Evolutionary conservation across 805 yeast genomes (phyloP).

Genomic region (Spathaspora arborariae): DNA sequence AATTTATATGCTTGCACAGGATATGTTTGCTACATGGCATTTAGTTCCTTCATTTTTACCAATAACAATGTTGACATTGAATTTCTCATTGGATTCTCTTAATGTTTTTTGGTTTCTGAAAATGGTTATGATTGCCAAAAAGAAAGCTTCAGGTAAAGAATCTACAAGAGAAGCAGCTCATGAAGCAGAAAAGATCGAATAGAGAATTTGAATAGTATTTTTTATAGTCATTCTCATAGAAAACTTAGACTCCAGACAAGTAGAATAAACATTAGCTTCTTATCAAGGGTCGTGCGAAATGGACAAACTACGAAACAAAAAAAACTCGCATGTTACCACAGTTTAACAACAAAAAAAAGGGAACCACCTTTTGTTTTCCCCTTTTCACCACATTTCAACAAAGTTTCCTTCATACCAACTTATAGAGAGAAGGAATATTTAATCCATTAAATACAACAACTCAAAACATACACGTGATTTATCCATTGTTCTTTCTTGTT

Average conservation of each 20-base stretch:
- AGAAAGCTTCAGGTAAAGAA: constrained; percentile 30
- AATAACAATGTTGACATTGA: constrained; percentile 48
- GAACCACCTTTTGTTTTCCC: not conserved
- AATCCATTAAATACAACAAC: not conserved
- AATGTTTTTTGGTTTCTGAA: constrained; percentile 85
- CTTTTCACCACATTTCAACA: not conserved
- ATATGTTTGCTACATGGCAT: constrained; percentile 43
- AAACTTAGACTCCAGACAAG: not conserved
- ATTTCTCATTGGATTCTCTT: constrained; percentile 59
- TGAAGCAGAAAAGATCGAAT: constrained; percentile 16
- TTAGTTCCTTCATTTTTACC: constrained; percentile 48
- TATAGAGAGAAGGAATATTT: not conserved
- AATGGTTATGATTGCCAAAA: constrained; percentile 74
- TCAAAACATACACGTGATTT: not conserved
- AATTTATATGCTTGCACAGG: constrained; percentile 46
- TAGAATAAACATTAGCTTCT: not conserved
- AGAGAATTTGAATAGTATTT: too few relatives aligned
- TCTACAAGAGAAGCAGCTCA: constrained; percentile 14
- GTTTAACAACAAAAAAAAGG: not conserved
- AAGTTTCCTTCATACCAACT: not conserved
- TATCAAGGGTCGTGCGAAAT: not conserved
- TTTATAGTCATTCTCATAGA: too few relatives aligned
- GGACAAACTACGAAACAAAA: not conserved
- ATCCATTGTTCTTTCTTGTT: not conserved
- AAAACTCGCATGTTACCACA: not conserved